Percentiles rank a stretch among this genome's conserved stretches.
These are phyloP conservation scores for Monosporascus sp. DNA, from an alignment of 2,329 filamentous ascomycete genomes.

Conservation along the genomic window DNA sequence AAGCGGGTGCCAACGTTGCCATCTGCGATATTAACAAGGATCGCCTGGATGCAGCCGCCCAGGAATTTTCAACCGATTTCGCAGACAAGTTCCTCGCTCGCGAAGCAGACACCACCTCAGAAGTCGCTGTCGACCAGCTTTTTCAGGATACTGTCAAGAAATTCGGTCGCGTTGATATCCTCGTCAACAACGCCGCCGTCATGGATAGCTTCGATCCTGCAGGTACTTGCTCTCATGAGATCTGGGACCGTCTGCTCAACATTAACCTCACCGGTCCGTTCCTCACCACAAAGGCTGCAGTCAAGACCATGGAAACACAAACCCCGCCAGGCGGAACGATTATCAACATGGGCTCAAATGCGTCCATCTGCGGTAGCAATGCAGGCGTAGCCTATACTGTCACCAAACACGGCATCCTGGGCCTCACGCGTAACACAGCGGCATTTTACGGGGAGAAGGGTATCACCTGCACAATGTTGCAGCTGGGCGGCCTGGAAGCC, in stretches of 20 bases:
- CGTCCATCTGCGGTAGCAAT: slow-evolving; percentile 5
- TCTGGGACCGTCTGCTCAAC: slow-evolving; percentile 49
- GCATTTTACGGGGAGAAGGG: slow-evolving; percentile 48
- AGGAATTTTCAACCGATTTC: not conserved
- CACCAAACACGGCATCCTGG: slow-evolving; percentile 48
- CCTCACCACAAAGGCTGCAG: slow-evolving; percentile 28
- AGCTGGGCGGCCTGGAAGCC: slow-evolving; percentile 44
- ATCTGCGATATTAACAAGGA: not conserved
- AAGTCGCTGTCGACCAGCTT: slow-evolving; percentile 8
- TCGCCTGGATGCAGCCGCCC: not conserved
- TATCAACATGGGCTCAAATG: slow-evolving; percentile 18
- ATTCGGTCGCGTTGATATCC: slow-evolving; percentile 13
- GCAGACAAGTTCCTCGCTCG: not conserved
- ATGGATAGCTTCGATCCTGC: slow-evolving; percentile 34
- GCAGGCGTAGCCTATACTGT: slow-evolving; percentile 37
- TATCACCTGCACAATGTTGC: slow-evolving; percentile 44
- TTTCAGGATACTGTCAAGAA: slow-evolving; percentile 6
- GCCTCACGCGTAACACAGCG: slow-evolving; percentile 53
- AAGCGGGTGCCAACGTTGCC: not conserved
- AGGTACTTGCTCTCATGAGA: slow-evolving; percentile 36
- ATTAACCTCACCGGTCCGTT: slow-evolving; percentile 26
- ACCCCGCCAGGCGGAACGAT: slow-evolving; percentile 18
- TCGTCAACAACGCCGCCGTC: slow-evolving; percentile 13
- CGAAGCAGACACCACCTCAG: slow-evolving; percentile 1
- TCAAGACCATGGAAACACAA: slow-evolving; percentile 41